Percentiles rank a stretch among this genome's conserved stretches.
phyloP scores from a whole-genome alignment of 1,284 basidiomycete genomes.

The Phlebopus sp. region DNA sequence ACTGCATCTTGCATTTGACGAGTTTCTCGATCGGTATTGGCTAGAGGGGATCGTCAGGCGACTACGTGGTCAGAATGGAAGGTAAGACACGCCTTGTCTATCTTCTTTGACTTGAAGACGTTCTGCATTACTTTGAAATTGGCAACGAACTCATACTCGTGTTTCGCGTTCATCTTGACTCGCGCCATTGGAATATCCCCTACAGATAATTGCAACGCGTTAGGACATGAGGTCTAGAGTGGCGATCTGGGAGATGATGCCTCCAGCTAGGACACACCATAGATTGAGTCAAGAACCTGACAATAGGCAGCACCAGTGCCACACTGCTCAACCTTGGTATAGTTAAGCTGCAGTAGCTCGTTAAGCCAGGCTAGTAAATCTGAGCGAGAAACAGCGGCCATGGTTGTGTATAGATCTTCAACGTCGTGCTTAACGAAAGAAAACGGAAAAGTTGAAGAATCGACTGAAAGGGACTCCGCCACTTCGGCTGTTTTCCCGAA shows the following conservation, averaged over 20 bases:
- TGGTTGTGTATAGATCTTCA: conserved; percentile 8
- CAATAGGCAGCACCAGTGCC: conserved; percentile 89
- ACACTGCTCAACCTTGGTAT: conserved; percentile 94
- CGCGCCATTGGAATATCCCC: conserved; percentile 85
- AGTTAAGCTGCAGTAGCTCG: conserved; percentile 86
- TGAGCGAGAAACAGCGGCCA: conserved; percentile 58
- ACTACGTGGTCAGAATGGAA: background rate
- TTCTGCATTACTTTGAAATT: conserved; percentile 97
- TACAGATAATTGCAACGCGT: conserved; percentile 13
- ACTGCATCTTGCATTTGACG: conserved; percentile 99
- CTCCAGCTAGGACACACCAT: conserved; percentile 50
- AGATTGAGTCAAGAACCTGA: conserved; percentile 92
- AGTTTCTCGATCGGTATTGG: conserved; percentile 93
- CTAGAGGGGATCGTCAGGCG: conserved; percentile 39
- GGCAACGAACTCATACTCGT: conserved; percentile 93
- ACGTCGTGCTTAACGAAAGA: conserved; percentile 3
- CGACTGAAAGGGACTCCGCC: conserved; percentile 2
- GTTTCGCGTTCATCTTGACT: conserved; percentile 92
- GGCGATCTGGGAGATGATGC: conserved; percentile 19
- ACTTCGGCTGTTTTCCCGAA: background rate
- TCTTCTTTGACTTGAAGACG: conserved; percentile 82
- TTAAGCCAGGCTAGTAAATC: conserved; percentile 95
- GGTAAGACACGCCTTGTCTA: conserved; percentile 77
- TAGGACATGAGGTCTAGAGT: conserved; percentile 9
- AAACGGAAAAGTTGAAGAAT: conserved; percentile 3